These are phyloP conservation scores for Zygnema cylindricum DNA, from an alignment of 139 green algal species.

Conservation along the genomic window DNA sequence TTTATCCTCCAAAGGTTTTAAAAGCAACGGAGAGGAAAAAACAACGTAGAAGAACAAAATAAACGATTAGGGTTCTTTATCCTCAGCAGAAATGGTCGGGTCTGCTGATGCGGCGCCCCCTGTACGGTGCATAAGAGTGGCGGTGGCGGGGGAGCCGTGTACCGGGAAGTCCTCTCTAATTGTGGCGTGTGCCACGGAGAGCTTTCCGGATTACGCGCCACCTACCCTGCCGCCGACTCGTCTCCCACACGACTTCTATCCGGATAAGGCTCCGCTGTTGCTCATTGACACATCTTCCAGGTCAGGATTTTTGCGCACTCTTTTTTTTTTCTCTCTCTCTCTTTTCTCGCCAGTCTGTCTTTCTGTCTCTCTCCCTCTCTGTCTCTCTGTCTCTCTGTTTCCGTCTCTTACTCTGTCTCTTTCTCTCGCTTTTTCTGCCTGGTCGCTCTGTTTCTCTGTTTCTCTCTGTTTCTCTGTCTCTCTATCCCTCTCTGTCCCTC, in stretches of 20 bases:
- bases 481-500: too few species aligned
- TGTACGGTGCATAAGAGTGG: slow-evolving; percentile 52
- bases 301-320: background rate
- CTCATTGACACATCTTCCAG: slow-evolving; percentile 77
- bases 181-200: slow-evolving; percentile 76
- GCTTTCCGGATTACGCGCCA: slow-evolving; percentile 73
- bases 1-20: too few species aligned
- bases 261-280: slow-evolving; percentile 76
- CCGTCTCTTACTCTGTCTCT: background rate
- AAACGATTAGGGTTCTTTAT: too few species aligned
- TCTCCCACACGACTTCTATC: slow-evolving; percentile 74
- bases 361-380: background rate
- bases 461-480: slow-evolving; percentile 6
- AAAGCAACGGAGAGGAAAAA: too few species aligned
- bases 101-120: too few species aligned
- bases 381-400: slow-evolving; percentile 2
- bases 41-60: too few species aligned
- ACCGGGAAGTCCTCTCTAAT: slow-evolving; percentile 89
- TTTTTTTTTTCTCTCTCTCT: background rate
- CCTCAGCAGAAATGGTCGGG: too few species aligned
- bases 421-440: background rate
- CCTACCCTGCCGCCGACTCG: slow-evolving; percentile 76
- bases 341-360: background rate
- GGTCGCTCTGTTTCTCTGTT: too few species aligned
- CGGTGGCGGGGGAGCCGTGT: slow-evolving; percentile 77